A percentile compares a stretch with the other conserved stretches of the same genome.
phyloP scores from a whole-genome alignment of 495 filamentous ascomycete species.

The Penicillium herquei region DNA sequence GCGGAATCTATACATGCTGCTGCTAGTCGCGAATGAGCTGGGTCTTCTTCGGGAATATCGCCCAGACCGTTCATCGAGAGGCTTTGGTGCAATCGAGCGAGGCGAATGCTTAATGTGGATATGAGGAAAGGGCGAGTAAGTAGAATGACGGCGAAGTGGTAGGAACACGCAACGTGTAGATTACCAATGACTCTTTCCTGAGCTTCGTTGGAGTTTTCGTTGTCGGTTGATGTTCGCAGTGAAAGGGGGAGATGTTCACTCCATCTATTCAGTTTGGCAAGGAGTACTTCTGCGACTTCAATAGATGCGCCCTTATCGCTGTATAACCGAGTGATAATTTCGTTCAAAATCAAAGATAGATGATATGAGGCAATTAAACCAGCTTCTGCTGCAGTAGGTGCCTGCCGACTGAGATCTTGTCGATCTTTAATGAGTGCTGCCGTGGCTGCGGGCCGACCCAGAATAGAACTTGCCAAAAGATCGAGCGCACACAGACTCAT shows the following conservation, averaged over 20 bases:
- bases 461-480: conserved; percentile 42
- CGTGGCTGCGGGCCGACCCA: conserved; percentile 39
- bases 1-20: conserved; percentile 40
- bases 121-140: conserved; percentile 44
- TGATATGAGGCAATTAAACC: conserved; percentile 35
- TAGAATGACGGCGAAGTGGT: conserved; percentile 44
- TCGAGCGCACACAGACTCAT: conserved; percentile 47
- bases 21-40: conserved; percentile 33
- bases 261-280: conserved; percentile 37
- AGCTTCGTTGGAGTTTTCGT: conserved; percentile 16
- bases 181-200: conserved; percentile 36
- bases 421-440: conserved; percentile 26
- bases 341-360: conserved; percentile 34
- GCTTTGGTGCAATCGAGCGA: conserved; percentile 32
- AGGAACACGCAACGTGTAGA: conserved; percentile 41
- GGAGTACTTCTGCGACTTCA: conserved; percentile 32
- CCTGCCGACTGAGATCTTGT: conserved; percentile 4
- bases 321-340: conserved; percentile 34
- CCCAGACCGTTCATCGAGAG: conserved; percentile 8
- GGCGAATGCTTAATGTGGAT: conserved; percentile 33
- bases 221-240: conserved; percentile 18
- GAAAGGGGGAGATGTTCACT: conserved; percentile 30
- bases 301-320: conserved; percentile 31
- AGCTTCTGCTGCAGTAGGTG: conserved; percentile 6
- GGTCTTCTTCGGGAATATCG: conserved; percentile 26